A percentile compares a stretch with the other conserved stretches of the same genome.
phyloP scores from a whole-genome alignment of 495 filamentous ascomycete species.

The Xylaria scruposa region DNA sequence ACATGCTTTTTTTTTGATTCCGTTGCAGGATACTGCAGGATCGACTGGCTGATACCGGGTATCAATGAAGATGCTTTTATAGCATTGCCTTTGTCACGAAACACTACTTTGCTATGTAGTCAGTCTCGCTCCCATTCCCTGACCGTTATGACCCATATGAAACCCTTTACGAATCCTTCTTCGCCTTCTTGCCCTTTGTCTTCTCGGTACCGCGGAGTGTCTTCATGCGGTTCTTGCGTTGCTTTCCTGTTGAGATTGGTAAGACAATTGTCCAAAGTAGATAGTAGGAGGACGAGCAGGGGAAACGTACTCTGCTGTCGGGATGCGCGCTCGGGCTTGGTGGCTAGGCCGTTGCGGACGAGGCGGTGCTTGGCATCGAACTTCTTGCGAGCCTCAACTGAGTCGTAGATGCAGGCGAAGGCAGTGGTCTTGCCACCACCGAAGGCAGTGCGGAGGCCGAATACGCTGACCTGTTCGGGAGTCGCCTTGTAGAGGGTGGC shows the following conservation, averaged over 20 bases:
- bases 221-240: slow-evolving; percentile 99
- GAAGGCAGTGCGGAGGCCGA: slow-evolving; percentile 97
- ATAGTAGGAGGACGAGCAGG: neutral
- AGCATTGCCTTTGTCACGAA: slow-evolving; percentile 29
- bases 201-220: slow-evolving; percentile 96
- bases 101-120: slow-evolving; percentile 30
- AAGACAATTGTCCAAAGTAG: slow-evolving; percentile 14
- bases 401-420: slow-evolving; percentile 98
- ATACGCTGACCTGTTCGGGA: slow-evolving; percentile 96
- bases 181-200: slow-evolving; percentile 81
- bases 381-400: slow-evolving; percentile 96
- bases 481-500: slow-evolving; percentile 94
- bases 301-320: slow-evolving; percentile 95
- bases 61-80: slow-evolving; percentile 30
- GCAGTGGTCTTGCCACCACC: slow-evolving; percentile 99
- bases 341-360: slow-evolving; percentile 85
- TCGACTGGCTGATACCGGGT: slow-evolving; percentile 27
- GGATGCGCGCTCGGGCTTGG: slow-evolving; percentile 93
- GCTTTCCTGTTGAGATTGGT: slow-evolving; percentile 77
- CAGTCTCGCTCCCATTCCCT: slow-evolving; percentile 28
- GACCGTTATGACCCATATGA: slow-evolving; percentile 32
- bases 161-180: slow-evolving; percentile 60
- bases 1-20: slow-evolving; percentile 23
- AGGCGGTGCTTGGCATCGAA: slow-evolving; percentile 99
- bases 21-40: slow-evolving; percentile 7